phyloP scores from a whole-genome alignment of 2,329 filamentous ascomycete species.

The Colletotrichum sp. region DNA sequence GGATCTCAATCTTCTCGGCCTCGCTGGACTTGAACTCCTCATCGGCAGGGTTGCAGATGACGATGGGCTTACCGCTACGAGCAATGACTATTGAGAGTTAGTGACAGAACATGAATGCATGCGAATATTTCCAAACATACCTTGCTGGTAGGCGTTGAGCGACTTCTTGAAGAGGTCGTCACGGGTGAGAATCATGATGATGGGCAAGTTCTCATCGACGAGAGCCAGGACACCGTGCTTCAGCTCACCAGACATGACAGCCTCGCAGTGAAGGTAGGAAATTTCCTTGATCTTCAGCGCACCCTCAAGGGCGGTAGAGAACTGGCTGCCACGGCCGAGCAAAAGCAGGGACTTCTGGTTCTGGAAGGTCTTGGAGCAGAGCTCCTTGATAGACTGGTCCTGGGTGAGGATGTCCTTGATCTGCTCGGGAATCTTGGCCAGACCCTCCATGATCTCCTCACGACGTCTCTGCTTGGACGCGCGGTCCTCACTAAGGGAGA shows the following conservation, averaged over 20 bases:
- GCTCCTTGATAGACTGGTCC: slow-evolving; percentile 91
- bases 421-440: slow-evolving; percentile 85
- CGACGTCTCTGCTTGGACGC: slow-evolving; percentile 91
- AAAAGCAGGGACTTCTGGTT: slow-evolving; percentile 96
- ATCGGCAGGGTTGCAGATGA: slow-evolving; percentile 94
- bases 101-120: not conserved
- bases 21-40: slow-evolving; percentile 86
- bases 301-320: slow-evolving; percentile 95
- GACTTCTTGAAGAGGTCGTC: slow-evolving; percentile 98
- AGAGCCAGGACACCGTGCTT: slow-evolving; percentile 98
- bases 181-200: slow-evolving; percentile 99
- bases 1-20: slow-evolving; percentile 97
- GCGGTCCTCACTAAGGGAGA: slow-evolving; percentile 95
- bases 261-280: slow-evolving; percentile 98
- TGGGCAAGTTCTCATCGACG: slow-evolving; percentile 97
- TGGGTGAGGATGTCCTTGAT: slow-evolving; percentile 92
- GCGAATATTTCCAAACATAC: slow-evolving; percentile 52
- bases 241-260: slow-evolving; percentile 99
- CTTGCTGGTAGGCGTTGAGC: slow-evolving; percentile 99
- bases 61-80: slow-evolving; percentile 93
- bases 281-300: slow-evolving; percentile 99
- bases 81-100: slow-evolving; percentile 75
- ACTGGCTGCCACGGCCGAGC: slow-evolving; percentile 93
- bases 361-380: slow-evolving; percentile 93
- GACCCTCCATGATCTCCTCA: slow-evolving; percentile 94